Percentiles rank a stretch among this genome's conserved stretches.
Evolutionary conservation across 768 basidiomycete genomes (phyloP).

Genomic region (Leccinum ochraceum): DNA sequence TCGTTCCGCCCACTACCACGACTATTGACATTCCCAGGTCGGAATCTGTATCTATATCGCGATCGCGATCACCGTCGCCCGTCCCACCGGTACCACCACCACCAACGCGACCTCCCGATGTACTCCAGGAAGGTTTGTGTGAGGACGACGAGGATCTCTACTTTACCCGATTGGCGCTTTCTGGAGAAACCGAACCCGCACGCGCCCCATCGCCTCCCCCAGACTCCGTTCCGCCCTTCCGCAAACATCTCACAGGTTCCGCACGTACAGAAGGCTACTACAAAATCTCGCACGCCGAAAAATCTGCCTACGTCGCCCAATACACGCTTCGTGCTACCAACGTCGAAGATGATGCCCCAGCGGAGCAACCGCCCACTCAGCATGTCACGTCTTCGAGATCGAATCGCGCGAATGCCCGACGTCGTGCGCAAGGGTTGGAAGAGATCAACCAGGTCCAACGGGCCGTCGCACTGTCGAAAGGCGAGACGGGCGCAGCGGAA

Average conservation of each 20-base stretch:
- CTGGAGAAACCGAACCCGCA: conserved; percentile 27
- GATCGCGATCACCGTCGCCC: conserved; percentile 52
- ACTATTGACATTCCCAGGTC: conserved; percentile 48
- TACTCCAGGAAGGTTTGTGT: conserved; percentile 57
- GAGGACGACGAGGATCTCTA: conserved; percentile 91
- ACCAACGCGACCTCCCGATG: conserved; percentile 52
- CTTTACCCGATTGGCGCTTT: conserved; percentile 52
- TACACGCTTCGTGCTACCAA: conserved; percentile 65
- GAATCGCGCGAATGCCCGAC: conserved; percentile 89
- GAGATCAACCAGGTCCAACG: conserved; percentile 91
- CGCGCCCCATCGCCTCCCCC: conserved; percentile 35
- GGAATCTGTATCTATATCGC: conserved; percentile 39
- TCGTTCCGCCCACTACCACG: conserved; percentile 49
- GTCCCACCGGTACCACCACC: conserved; percentile 44
- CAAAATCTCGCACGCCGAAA: conserved; percentile 90
- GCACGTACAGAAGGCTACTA: conserved; percentile 95
- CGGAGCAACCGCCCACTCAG: conserved; percentile 46
- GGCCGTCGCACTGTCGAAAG: conserved; percentile 72
- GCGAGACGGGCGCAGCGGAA: conserved; percentile 69
- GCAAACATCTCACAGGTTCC: conserved; percentile 80
- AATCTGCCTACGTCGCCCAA: conserved; percentile 90
- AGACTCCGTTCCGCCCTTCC: conserved; percentile 53
- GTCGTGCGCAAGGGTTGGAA: conserved; percentile 90
- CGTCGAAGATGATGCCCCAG: conserved; percentile 42
- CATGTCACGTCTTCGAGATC: conserved; percentile 78